Conservation (phyloP, 495 filamentous ascomycete species). For the Bacidia rubella region DNA sequence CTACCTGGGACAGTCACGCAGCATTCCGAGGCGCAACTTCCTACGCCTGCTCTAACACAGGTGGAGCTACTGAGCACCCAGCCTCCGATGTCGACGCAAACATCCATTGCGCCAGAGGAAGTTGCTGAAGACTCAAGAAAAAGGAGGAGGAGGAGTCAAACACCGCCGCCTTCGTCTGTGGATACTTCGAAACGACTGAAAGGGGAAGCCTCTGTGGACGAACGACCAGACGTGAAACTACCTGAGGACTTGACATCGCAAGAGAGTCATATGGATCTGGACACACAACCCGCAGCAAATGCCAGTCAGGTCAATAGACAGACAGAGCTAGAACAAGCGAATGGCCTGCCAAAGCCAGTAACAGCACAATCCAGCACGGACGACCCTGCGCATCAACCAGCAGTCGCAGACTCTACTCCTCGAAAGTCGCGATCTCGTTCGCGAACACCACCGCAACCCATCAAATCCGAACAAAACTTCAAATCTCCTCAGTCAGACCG, state of each 20-base stretch:
- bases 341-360: background rate
- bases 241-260: conserved; percentile 24
- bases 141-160: conserved; percentile 60
- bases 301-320: conserved; percentile 1
- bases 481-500: conserved; percentile 21
- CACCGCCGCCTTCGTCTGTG: conserved; percentile 43
- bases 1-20: conserved; percentile 2
- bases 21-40: conserved; percentile 7
- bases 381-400: background rate
- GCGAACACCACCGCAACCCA: background rate
- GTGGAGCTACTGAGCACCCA: conserved; percentile 24
- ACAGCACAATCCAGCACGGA: background rate
- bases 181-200: conserved; percentile 34
- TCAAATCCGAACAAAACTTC: background rate
- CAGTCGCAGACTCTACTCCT: background rate
- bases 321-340: background rate
- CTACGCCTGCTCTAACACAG: conserved; percentile 1
- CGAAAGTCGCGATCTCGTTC: background rate
- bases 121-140: conserved; percentile 49
- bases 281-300: background rate
- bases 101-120: conserved; percentile 20
- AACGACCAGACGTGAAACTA: conserved; percentile 20
- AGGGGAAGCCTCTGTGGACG: conserved; percentile 21
- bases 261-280: conserved; percentile 15
- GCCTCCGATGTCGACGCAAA: conserved; percentile 8